A percentile compares a stretch with the other conserved stretches of the same genome.
These are phyloP conservation scores for Loxodes magnus DNA, from an alignment of 73 alveolate species.

Conservation along the genomic window DNA sequence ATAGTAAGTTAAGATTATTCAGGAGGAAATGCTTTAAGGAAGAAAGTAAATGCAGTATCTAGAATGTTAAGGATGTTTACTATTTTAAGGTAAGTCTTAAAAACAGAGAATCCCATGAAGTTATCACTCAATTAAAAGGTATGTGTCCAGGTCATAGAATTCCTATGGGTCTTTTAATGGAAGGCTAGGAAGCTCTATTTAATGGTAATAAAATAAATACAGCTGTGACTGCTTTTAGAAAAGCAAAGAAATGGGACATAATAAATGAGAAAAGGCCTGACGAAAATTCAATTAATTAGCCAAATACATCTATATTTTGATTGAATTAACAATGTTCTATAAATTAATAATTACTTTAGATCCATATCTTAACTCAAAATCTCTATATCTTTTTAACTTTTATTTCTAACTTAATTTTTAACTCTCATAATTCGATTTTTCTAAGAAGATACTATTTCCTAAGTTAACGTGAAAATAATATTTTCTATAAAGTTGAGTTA, in stretches of 20 bases:
- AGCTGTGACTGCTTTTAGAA: conserved; percentile 25
- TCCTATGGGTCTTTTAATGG: conserved; percentile 71
- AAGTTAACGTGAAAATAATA: too few relatives aligned
- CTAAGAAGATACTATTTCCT: too few relatives aligned
- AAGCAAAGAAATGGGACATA: conserved; percentile 23
- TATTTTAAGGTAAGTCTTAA: neutral
- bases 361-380: too few relatives aligned
- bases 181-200: conserved; percentile 58
- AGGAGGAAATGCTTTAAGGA: conserved; percentile 6
- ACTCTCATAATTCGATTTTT: too few relatives aligned
- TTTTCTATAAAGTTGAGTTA: too few relatives aligned
- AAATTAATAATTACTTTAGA: too few relatives aligned
- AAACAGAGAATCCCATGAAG: conserved; percentile 69
- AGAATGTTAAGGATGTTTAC: conserved; percentile 4
- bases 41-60: conserved; percentile 10
- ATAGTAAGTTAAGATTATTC: neutral
- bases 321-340: too few relatives aligned
- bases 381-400: too few relatives aligned
- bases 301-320: too few relatives aligned
- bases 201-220: conserved; percentile 1
- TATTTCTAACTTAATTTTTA: too few relatives aligned
- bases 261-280: conserved; percentile 33
- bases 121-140: conserved; percentile 81
- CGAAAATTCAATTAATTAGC: too few relatives aligned
- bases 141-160: conserved; percentile 83